Evolutionary conservation across 1,139 yeast species (phyloP).

Genomic region (Debaryomycetaceae sp.): DNA sequence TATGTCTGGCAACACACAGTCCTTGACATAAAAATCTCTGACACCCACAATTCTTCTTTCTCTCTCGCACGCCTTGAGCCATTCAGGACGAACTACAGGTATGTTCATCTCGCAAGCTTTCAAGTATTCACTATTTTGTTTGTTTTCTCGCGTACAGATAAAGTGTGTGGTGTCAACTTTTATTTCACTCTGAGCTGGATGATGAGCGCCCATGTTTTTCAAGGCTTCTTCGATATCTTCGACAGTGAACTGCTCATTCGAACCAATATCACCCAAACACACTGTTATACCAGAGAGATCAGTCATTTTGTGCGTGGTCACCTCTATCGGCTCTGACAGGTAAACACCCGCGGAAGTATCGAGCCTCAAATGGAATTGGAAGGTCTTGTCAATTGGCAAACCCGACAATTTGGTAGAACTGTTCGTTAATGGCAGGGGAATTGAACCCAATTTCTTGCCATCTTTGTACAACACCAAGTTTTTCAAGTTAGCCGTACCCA

Average conservation of each 20-base stretch:
- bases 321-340: conserved; percentile 62
- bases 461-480: conserved; percentile 78
- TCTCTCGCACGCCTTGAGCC: conserved; percentile 91
- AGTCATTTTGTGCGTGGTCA: conserved; percentile 93
- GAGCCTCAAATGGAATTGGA: conserved; percentile 74
- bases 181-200: conserved; percentile 68
- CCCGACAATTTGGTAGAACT: conserved; percentile 89
- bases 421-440: conserved; percentile 79
- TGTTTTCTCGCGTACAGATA: conserved; percentile 66
- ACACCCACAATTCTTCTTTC: conserved; percentile 93
- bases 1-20: conserved; percentile 47
- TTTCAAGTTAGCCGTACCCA: conserved; percentile 81
- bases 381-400: conserved; percentile 79
- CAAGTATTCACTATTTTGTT: conserved; percentile 58
- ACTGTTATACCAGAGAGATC: conserved; percentile 91
- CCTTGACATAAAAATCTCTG: conserved; percentile 68
- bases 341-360: conserved; percentile 88
- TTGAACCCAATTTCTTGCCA: conserved; percentile 73
- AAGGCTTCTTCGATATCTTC: conserved; percentile 66
- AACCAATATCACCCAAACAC: conserved; percentile 78
- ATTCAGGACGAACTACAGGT: conserved; percentile 94
- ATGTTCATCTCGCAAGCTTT: conserved; percentile 85
- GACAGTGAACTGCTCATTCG: conserved; percentile 53
- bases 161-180: conserved; percentile 93
- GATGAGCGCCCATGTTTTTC: conserved; percentile 70